phyloP scores from a whole-genome alignment of 176 grass and related monocot genomes.

The Calamus simplicifolius region DNA sequence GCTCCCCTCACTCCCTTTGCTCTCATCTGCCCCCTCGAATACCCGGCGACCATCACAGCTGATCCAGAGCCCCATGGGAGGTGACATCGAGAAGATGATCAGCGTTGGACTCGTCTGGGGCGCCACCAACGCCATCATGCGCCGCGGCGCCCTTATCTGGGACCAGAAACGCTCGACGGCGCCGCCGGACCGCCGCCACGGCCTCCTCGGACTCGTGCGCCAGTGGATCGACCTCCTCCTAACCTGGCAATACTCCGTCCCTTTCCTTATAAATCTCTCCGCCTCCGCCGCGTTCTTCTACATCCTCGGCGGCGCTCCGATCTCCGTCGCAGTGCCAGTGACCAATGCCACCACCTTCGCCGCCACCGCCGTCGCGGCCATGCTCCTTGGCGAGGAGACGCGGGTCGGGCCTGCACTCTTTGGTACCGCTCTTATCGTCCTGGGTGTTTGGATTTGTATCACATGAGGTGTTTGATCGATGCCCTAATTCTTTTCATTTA shows the following conservation, averaged over 20 bases:
- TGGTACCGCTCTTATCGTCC: slow-evolving; percentile 63
- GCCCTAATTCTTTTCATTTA: too few species aligned
- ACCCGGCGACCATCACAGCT: too few species aligned
- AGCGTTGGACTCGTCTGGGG: slow-evolving; percentile 73
- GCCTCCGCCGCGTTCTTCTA: slow-evolving; percentile 74
- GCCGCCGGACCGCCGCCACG: background rate
- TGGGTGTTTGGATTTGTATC: slow-evolving; percentile 79
- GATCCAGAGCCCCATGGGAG: background rate
- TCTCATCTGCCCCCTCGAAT: too few species aligned
- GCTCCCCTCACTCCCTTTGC: too few species aligned
- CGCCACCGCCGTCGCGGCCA: slow-evolving; percentile 46
- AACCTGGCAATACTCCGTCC: slow-evolving; percentile 75
- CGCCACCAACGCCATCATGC: slow-evolving; percentile 73
- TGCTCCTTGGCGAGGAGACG: slow-evolving; percentile 53
- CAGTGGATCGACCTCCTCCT: slow-evolving; percentile 53
- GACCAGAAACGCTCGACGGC: slow-evolving; percentile 22
- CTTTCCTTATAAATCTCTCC: slow-evolving; percentile 61
- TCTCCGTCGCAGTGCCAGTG: slow-evolving; percentile 79
- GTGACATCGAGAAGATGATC: slow-evolving; percentile 61
- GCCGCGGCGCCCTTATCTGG: slow-evolving; percentile 61
- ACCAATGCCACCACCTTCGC: slow-evolving; percentile 91
- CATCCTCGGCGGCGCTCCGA: slow-evolving; percentile 55
- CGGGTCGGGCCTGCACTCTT: slow-evolving; percentile 25
- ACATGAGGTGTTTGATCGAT: slow-evolving; percentile 13
- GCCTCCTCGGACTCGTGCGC: slow-evolving; percentile 2